Conservation (phyloP, 352 stramenopile species). For the Pythium periplocum region DNA sequence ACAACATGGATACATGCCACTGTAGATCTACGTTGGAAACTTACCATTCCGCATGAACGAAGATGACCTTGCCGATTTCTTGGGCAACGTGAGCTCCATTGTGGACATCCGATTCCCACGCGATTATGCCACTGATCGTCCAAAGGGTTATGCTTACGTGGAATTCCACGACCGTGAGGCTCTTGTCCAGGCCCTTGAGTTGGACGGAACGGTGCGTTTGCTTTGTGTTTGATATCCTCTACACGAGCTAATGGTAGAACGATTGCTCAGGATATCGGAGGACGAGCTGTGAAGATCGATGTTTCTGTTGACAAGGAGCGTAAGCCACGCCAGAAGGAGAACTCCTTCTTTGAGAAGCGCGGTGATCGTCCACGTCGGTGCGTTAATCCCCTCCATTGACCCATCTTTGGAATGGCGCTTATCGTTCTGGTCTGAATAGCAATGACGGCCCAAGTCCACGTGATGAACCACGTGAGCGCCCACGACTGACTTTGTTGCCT, state of each 20-base stretch:
- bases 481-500: slow-evolving; percentile 50
- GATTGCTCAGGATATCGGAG: slow-evolving; percentile 20
- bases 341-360: slow-evolving; percentile 47
- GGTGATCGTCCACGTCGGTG: slow-evolving; percentile 16
- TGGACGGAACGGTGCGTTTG: slow-evolving; percentile 36
- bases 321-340: slow-evolving; percentile 35
- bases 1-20: too few species aligned
- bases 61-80: slow-evolving; percentile 68
- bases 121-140: slow-evolving; percentile 57
- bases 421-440: too few species aligned
- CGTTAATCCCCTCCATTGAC: background rate
- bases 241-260: too few species aligned
- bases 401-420: too few species aligned
- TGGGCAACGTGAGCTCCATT: slow-evolving; percentile 44
- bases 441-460: background rate
- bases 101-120: slow-evolving; percentile 63
- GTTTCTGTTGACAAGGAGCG: slow-evolving; percentile 56
- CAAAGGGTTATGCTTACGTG: slow-evolving; percentile 84
- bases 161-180: slow-evolving; percentile 68
- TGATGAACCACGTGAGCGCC: slow-evolving; percentile 39
- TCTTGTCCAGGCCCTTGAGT: slow-evolving; percentile 55
- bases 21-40: slow-evolving; percentile 77
- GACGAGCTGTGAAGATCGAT: slow-evolving; percentile 63
- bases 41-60: slow-evolving; percentile 64
- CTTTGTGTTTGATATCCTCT: background rate